A percentile compares a stretch with the other conserved stretches of the same genome.
phyloP scores from a whole-genome alignment of 1,284 basidiomycete genomes.

The Boletus semigastroideus region DNA sequence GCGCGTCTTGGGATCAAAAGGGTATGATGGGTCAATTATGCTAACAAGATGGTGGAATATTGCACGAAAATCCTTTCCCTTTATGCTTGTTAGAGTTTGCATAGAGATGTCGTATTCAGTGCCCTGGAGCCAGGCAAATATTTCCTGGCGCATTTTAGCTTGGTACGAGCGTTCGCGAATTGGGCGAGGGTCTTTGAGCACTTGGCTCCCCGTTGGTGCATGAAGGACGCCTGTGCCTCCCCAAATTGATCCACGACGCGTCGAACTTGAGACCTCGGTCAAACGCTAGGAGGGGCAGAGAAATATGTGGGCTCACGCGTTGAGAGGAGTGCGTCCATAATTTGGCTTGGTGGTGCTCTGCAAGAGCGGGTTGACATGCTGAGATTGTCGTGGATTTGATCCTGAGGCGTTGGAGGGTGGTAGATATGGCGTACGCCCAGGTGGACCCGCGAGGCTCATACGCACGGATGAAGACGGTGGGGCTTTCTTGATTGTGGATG shows the following conservation, averaged over 20 bases:
- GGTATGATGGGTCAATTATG: conserved; percentile 68
- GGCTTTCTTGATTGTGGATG: conserved; percentile 67
- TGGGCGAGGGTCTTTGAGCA: conserved; percentile 69
- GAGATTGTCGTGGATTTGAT: conserved; percentile 65
- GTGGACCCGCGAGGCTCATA: conserved; percentile 69
- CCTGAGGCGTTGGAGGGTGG: conserved; percentile 40
- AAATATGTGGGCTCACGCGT: conserved; percentile 48
- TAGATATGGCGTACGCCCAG: conserved; percentile 55
- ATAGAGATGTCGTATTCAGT: conserved; percentile 65
- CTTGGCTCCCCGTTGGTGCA: conserved; percentile 49
- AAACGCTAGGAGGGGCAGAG: neutral
- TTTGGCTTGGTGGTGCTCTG: conserved; percentile 65
- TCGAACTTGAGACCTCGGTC: conserved; percentile 44
- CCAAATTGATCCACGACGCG: conserved; percentile 70
- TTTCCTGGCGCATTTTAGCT: conserved; percentile 70
- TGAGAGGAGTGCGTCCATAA: conserved; percentile 74
- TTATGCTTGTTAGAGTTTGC: conserved; percentile 69
- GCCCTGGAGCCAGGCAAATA: conserved; percentile 64
- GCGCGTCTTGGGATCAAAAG: conserved; percentile 52
- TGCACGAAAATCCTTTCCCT: conserved; percentile 77
- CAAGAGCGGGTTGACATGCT: conserved; percentile 64
- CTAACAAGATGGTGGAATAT: conserved; percentile 79
- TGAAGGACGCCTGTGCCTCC: conserved; percentile 45
- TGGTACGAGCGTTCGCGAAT: conserved; percentile 74
- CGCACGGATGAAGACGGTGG: conserved; percentile 40